Evolutionary conservation across 805 yeast species (phyloP).

Genomic region (Saturnispora serradocipensis): DNA sequence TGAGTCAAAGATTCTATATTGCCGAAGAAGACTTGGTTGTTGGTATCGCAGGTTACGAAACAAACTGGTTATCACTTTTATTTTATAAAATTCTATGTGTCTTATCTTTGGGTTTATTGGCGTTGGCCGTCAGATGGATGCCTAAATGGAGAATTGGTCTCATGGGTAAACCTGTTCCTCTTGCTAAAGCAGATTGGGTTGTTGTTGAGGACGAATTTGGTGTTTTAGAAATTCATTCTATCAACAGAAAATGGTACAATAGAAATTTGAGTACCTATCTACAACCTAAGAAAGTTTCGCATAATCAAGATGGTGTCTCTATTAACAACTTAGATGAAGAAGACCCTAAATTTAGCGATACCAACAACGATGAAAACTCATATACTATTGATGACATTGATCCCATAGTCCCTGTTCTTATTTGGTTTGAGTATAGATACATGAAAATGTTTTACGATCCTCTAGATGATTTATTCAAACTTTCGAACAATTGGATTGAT

Average conservation of each 20-base stretch:
- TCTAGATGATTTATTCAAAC: constrained; percentile 71
- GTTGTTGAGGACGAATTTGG: constrained; percentile 93
- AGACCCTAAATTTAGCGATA: not conserved
- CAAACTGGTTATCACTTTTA: constrained; percentile 36
- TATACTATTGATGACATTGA: constrained; percentile 32
- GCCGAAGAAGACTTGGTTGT: constrained; percentile 94
- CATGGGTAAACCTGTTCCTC: constrained; percentile 54
- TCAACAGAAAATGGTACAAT: constrained; percentile 55
- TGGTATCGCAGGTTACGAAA: constrained; percentile 84
- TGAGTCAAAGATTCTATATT: constrained; percentile 75
- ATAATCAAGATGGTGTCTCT: constrained; percentile 10
- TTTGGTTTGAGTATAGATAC: constrained; percentile 73
- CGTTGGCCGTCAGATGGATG: constrained; percentile 72
- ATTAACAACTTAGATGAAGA: not conserved
- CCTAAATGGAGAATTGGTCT: constrained; percentile 65
- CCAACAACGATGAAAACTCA: constrained; percentile 11
- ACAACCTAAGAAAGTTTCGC: constrained; percentile 17
- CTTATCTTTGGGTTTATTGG: constrained; percentile 62
- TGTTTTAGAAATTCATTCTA: constrained; percentile 53
- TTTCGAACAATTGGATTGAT: constrained; percentile 85
- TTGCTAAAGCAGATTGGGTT: constrained; percentile 86
- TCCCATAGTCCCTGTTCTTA: constrained; percentile 61
- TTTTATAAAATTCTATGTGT: constrained; percentile 48
- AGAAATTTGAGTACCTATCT: constrained; percentile 66
- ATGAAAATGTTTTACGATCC: constrained; percentile 80